These are phyloP conservation scores for Phellopilus nigrolimitatus DNA, from an alignment of 1,284 basidiomycete species.

Conservation along the genomic window DNA sequence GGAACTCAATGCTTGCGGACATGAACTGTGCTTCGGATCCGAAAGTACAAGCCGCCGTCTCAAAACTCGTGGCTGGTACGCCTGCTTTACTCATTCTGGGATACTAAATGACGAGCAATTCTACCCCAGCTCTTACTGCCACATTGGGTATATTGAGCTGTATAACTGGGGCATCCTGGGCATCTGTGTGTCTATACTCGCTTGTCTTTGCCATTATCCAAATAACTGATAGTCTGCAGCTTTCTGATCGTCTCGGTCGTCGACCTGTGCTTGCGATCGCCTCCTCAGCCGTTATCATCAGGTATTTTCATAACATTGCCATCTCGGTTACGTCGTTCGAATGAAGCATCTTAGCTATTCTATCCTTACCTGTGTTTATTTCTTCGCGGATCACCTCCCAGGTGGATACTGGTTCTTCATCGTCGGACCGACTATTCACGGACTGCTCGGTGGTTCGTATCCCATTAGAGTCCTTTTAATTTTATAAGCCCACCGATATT, in stretches of 20 bases:
- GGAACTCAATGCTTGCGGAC: no score
- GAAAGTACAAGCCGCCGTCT: slow-evolving; percentile 65
- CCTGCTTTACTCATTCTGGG: slow-evolving; percentile 26
- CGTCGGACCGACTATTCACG: slow-evolving; percentile 68
- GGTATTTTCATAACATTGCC: slow-evolving; percentile 30
- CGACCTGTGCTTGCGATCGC: slow-evolving; percentile 60
- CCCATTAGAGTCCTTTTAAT: background rate
- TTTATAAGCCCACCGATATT: background rate
- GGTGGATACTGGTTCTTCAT: slow-evolving; percentile 82
- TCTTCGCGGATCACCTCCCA: slow-evolving; percentile 57
- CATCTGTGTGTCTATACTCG: slow-evolving; percentile 46
- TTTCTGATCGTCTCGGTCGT: slow-evolving; percentile 80
- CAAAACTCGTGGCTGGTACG: slow-evolving; percentile 49
- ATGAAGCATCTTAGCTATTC: slow-evolving; percentile 40
- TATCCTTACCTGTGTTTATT: slow-evolving; percentile 62
- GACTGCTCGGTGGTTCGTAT: slow-evolving; percentile 67
- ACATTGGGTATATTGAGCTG: slow-evolving; percentile 68
- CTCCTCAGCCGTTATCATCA: slow-evolving; percentile 54
- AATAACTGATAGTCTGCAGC: slow-evolving; percentile 33
- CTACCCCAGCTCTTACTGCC: slow-evolving; percentile 48
- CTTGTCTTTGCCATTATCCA: background rate
- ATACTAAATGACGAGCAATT: slow-evolving; percentile 13
- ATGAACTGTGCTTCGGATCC: slow-evolving; percentile 68
- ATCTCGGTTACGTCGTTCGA: background rate
- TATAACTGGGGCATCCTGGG: slow-evolving; percentile 84